Evolutionary conservation across 2,329 filamentous ascomycete species (phyloP).

Genomic region (Nannizziopsis barbatae): DNA sequence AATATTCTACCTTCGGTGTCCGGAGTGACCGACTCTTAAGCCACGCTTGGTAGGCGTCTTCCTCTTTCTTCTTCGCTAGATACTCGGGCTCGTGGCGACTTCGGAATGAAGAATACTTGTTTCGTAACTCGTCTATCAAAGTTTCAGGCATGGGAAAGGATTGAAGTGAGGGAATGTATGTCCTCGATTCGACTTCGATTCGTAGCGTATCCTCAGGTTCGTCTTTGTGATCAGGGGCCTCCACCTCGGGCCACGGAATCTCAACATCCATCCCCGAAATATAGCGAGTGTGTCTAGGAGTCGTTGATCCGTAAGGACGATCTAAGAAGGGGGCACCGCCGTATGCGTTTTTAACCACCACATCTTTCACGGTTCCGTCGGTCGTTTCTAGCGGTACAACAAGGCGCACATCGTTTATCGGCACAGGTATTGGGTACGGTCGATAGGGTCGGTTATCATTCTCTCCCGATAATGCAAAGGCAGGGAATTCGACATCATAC

Average conservation of each 20-base stretch:
- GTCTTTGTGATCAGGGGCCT: constrained; percentile 43
- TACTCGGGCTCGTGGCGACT: constrained; percentile 69
- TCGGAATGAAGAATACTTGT: constrained; percentile 70
- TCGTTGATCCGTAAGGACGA: constrained; percentile 36
- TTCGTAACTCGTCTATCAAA: constrained; percentile 78
- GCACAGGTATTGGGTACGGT: constrained; percentile 46
- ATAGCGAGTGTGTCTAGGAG: constrained; percentile 38
- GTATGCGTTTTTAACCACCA: constrained; percentile 62
- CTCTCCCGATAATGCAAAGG: constrained; percentile 27
- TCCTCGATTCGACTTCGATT: constrained; percentile 60
- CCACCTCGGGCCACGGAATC: constrained; percentile 63
- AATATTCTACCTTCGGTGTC: constrained; percentile 38
- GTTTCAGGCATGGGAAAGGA: constrained; percentile 63
- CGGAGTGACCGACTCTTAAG: constrained; percentile 36
- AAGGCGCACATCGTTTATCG: constrained; percentile 64
- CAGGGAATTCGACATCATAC: constrained; percentile 35
- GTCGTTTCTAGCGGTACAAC: constrained; percentile 59
- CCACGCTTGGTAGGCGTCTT: constrained; percentile 42
- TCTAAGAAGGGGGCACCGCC: constrained; percentile 43
- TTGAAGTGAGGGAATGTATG: constrained; percentile 68
- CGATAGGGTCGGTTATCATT: constrained; percentile 35
- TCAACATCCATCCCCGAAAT: constrained; percentile 60
- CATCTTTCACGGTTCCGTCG: constrained; percentile 57
- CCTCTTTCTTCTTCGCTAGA: constrained; percentile 50
- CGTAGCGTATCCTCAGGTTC: constrained; percentile 60